Percentiles rank a stretch among this genome's conserved stretches.
phyloP scores from a whole-genome alignment of 805 yeast genomes.

The Pichia membranifaciens region DNA sequence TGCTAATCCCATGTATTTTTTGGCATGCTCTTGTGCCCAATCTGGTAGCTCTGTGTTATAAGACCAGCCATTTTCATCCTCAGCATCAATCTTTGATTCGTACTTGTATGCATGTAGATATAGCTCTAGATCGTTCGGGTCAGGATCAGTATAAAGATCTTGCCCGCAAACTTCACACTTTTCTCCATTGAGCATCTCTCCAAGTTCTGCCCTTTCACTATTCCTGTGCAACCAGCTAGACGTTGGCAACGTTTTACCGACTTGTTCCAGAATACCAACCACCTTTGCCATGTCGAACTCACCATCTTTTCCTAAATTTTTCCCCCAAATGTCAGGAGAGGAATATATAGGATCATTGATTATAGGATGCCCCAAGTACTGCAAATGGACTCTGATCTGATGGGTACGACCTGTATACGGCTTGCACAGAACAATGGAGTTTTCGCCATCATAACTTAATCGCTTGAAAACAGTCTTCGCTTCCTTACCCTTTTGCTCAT shows the following conservation, averaged over 20 bases:
- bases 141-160: constrained; percentile 80
- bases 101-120: constrained; percentile 91
- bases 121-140: constrained; percentile 75
- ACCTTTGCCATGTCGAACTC: constrained; percentile 41
- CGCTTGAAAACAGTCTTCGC: constrained; percentile 69
- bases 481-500: constrained; percentile 36
- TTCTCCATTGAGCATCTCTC: constrained; percentile 60
- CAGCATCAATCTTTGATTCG: constrained; percentile 38
- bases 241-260: constrained; percentile 68
- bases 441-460: constrained; percentile 58
- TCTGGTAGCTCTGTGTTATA: constrained; percentile 72
- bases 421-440: constrained; percentile 70
- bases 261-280: constrained; percentile 43
- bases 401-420: constrained; percentile 95
- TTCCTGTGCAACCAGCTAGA: constrained; percentile 61
- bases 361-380: constrained; percentile 82
- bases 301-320: constrained; percentile 56
- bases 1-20: constrained; percentile 67
- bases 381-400: constrained; percentile 90
- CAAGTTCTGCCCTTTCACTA: constrained; percentile 32
- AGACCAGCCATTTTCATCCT: constrained; percentile 46
- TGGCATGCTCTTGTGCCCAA: constrained; percentile 68
- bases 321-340: constrained; percentile 76
- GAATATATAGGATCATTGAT: constrained; percentile 91
- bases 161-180: constrained; percentile 57